A percentile compares a stretch with the other conserved stretches of the same genome.
Conservation (phyloP, 306 rosid genomes). For the Pyrus betulifolia region DNA sequence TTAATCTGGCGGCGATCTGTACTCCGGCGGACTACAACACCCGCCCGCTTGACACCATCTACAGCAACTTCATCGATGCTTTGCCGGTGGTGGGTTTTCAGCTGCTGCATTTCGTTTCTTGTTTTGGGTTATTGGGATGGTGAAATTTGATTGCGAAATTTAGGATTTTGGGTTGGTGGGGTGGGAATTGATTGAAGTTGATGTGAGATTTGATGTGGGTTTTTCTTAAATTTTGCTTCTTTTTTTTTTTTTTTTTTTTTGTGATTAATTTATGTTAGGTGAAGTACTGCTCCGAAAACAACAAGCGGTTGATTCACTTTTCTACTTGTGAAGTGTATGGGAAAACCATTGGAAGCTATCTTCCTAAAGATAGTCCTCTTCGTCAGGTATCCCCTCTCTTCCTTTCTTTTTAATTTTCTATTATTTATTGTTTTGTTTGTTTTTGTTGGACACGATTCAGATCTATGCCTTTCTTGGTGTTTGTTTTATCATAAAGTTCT, state of each 20-base stretch:
- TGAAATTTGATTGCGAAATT: constrained; percentile 7
- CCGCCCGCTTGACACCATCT: constrained; percentile 85
- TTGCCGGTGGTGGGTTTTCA: constrained; percentile 67
- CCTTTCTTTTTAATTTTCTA: neutral
- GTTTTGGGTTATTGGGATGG: neutral
- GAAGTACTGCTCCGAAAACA: constrained; percentile 83
- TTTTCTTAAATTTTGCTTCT: constrained; percentile 1
- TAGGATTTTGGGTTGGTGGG: neutral
- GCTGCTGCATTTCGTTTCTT: neutral
- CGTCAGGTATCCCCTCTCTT: constrained; percentile 46
- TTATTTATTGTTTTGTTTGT: neutral
- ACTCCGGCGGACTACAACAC: constrained; percentile 96
- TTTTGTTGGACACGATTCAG: neutral
- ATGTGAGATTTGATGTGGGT: constrained; percentile 25
- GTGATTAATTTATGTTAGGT: constrained; percentile 33
- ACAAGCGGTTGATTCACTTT: constrained; percentile 85
- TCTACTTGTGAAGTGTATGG: constrained; percentile 97
- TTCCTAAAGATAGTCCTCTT: constrained; percentile 85
- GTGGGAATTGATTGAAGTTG: constrained; percentile 16
- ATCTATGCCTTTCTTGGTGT: constrained; percentile 13
- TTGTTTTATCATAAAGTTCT: neutral
- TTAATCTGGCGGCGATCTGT: constrained; percentile 89
- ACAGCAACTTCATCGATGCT: constrained; percentile 91
- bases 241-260: neutral
- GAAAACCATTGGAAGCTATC: constrained; percentile 88